phyloP scores from a whole-genome alignment of 1,284 basidiomycete species.

The Pseudozyma tsukubaensis region DNA sequence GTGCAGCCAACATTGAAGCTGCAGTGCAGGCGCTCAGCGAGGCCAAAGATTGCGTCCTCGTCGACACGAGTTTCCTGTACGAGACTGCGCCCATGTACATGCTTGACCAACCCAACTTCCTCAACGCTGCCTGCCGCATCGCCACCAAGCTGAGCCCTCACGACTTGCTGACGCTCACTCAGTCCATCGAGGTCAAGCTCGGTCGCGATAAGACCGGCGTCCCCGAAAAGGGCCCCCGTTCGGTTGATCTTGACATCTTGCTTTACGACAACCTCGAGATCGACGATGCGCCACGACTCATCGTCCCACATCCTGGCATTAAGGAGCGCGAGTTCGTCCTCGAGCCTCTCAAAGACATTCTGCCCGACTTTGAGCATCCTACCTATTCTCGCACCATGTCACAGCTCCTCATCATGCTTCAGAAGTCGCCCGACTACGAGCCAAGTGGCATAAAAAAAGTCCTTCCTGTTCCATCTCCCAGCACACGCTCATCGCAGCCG shows the following conservation, averaged over 20 bases:
- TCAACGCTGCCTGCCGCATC: constrained; percentile 90
- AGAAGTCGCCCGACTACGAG: constrained; percentile 52
- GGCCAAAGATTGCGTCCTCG: constrained; percentile 68
- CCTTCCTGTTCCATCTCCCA: constrained; percentile 43
- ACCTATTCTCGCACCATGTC: constrained; percentile 54
- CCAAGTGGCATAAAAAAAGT: constrained; percentile 51
- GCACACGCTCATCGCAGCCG: constrained; percentile 8
- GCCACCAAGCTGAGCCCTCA: constrained; percentile 78
- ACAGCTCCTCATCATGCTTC: constrained; percentile 59
- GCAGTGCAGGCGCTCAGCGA: constrained; percentile 74
- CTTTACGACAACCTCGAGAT: constrained; percentile 78
- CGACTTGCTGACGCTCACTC: constrained; percentile 77
- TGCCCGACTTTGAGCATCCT: constrained; percentile 66
- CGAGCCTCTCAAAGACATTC: constrained; percentile 80
- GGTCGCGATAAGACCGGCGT: constrained; percentile 82
- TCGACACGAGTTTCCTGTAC: constrained; percentile 91
- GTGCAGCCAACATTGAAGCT: constrained; percentile 83
- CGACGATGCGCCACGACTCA: constrained; percentile 77
- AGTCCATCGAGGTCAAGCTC: constrained; percentile 79
- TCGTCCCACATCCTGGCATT: constrained; percentile 85
- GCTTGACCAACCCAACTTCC: constrained; percentile 85
- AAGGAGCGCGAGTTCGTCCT: constrained; percentile 91
- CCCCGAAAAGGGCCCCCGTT: constrained; percentile 83
- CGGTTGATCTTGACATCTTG: constrained; percentile 90
- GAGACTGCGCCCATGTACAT: constrained; percentile 97